These are phyloP conservation scores for Adansonia gregorii DNA, from an alignment of 441 rosid species.

Conservation along the genomic window DNA sequence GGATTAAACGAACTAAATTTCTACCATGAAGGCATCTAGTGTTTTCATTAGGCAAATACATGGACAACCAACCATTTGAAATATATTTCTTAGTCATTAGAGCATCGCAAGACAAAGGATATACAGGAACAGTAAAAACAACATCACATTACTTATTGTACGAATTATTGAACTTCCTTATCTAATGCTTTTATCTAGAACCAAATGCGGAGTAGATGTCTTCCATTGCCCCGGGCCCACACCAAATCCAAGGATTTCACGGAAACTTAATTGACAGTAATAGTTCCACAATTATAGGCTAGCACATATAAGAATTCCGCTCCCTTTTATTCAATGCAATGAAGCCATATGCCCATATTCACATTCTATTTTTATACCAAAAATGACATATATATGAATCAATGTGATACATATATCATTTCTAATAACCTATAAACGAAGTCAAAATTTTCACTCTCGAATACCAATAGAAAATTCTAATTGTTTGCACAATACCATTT, in stretches of 20 bases:
- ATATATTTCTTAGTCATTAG: not conserved
- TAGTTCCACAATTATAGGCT: constrained; percentile 10
- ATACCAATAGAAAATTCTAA: not conserved
- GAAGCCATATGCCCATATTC: not conserved
- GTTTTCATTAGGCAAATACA: not conserved
- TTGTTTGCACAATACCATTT: not conserved
- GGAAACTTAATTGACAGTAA: not conserved
- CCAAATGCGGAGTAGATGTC: not conserved
- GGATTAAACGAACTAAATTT: not conserved
- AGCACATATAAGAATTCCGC: not conserved
- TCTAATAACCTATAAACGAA: not conserved
- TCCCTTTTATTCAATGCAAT: not conserved
- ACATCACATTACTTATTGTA: not conserved
- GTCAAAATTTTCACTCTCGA: not conserved
- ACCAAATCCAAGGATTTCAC: constrained; percentile 10
- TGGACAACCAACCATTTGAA: constrained; percentile 2
- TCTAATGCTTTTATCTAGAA: constrained; percentile 15
- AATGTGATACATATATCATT: not conserved
- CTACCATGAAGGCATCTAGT: not conserved
- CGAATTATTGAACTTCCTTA: not conserved
- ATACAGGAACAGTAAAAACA: not conserved
- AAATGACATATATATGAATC: not conserved
- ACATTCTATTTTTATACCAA: not conserved
- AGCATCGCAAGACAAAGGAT: not conserved
- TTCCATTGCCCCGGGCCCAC: not conserved